Evolutionary conservation across 371 early-diverging fungal species (phyloP), one percentile per base, ranked within the genome.

Genomic region (Mucor indicus): DNA sequence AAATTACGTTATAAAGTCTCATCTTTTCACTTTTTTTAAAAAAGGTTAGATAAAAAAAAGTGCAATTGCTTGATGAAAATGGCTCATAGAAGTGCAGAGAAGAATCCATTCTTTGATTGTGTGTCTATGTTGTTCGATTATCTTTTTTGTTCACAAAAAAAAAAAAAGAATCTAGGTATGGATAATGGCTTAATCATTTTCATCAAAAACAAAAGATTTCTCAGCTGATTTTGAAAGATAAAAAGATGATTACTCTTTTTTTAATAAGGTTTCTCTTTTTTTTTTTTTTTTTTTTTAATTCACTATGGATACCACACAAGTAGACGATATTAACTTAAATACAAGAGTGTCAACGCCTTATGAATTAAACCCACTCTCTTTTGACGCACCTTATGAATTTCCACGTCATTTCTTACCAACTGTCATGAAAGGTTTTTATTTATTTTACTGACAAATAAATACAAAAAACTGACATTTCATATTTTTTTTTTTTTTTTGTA

Each of bases 391-490:
- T 19, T 62, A 62, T 49, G 50, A 57, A 41, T 57, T 62, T 19
- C 57, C 57, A 4, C 52, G 53, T 6, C 50, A 50, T 32, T 62
- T 49, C 36, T 39, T 62, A 49, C 62, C 62, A 15, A 45, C 37
- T 24, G 53, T 61, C 20, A 61, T 61, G 62, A 56, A 61, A 55
- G 62, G 62, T 53, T 50, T 12, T 23, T 22, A 1, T 22, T n/a
- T 12, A 25, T 22, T 19, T 22, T 25, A 25, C 5, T 21, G 23
- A 13, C 7, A 31, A 16, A 19, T 25, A 30, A 7, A 27, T 27
- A 27, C 11, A 33, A 33, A 33, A 9, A 13, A n/a, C n/a, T n/a
- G n/a, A n/a, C n/a, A n/a, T n/a, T n/a, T n/a, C n/a, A n/a, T n/a
- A n/a, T n/a, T n/a, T n/a, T n/a, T n/a, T 33, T 11, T 31, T 12